phyloP scores from a whole-genome alignment of 2,329 filamentous ascomycete species.

The Trichoderma pleuroti region DNA sequence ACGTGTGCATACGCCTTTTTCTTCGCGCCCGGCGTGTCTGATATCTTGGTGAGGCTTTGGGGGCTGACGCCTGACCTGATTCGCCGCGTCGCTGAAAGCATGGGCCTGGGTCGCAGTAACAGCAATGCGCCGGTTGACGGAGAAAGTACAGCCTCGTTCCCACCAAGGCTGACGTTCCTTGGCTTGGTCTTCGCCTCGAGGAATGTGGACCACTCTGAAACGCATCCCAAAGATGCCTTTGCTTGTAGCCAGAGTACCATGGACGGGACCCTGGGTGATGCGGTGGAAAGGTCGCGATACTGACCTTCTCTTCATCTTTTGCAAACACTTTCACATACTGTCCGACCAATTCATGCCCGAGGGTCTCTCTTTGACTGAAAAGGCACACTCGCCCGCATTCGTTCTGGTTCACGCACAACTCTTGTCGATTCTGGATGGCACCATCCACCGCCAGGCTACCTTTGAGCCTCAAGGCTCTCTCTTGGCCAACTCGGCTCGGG shows the following conservation, averaged over 20 bases:
- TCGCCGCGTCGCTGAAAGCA: constrained; percentile 67
- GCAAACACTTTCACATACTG: constrained; percentile 81
- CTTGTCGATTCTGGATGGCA: constrained; percentile 73
- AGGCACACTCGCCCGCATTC: constrained; percentile 69
- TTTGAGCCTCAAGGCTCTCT: constrained; percentile 45
- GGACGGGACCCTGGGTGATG: constrained; percentile 80
- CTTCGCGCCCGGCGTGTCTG: constrained; percentile 82
- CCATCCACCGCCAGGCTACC: constrained; percentile 70
- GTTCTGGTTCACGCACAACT: constrained; percentile 80
- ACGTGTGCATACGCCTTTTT: constrained; percentile 91
- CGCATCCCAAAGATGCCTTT: constrained; percentile 63
- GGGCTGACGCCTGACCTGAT: constrained; percentile 64
- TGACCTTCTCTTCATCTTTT: constrained; percentile 87
- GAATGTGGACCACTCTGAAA: constrained; percentile 56
- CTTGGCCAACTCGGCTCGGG: constrained; percentile 44
- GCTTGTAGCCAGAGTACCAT: constrained; percentile 69
- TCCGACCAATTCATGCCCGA: constrained; percentile 67
- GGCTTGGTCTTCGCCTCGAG: constrained; percentile 52
- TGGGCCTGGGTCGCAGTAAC: constrained; percentile 58
- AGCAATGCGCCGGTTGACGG: constrained; percentile 51
- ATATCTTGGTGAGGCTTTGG: constrained; percentile 81
- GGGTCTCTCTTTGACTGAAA: constrained; percentile 50
- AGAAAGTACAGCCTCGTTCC: constrained; percentile 66
- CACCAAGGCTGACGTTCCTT: constrained; percentile 58
- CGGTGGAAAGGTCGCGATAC: constrained; percentile 86